A percentile compares a stretch with the other conserved stretches of the same genome.
phyloP scores from a whole-genome alignment of 2,329 filamentous ascomycete species.

The Fusarium abutilonis region DNA sequence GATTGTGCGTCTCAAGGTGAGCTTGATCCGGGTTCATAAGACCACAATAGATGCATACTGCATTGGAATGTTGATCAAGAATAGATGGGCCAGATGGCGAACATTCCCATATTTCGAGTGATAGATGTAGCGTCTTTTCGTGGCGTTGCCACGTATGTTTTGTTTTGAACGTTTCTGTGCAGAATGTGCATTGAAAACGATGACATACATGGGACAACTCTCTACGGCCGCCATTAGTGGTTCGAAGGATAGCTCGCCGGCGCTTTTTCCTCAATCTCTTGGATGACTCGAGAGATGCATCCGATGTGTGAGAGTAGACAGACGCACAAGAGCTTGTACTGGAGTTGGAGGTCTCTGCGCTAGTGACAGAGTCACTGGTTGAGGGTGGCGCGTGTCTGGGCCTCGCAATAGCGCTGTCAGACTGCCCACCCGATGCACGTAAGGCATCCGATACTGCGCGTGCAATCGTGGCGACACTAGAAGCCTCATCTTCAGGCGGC shows the following conservation, averaged over 20 bases:
- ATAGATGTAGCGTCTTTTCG: constrained; percentile 59
- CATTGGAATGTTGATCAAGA: constrained; percentile 51
- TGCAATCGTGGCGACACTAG: constrained; percentile 45
- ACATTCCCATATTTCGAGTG: constrained; percentile 59
- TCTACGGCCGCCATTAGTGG: background rate
- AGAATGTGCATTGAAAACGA: constrained; percentile 56
- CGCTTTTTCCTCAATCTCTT: constrained; percentile 5
- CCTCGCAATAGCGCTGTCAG: accelerated
- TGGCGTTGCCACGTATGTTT: constrained; percentile 62
- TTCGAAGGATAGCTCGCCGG: background rate
- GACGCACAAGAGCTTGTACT: constrained; percentile 9
- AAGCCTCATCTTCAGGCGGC: constrained; percentile 48
- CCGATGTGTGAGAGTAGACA: background rate
- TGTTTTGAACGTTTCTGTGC: constrained; percentile 56
- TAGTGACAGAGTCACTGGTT: constrained; percentile 29
- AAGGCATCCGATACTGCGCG: constrained; percentile 33
- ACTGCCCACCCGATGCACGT: constrained; percentile 11
- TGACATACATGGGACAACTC: background rate
- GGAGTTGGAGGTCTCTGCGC: constrained; percentile 7
- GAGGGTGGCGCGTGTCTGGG: background rate
- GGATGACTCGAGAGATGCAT: background rate
- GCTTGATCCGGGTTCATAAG: constrained; percentile 43
- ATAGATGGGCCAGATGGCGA: constrained; percentile 50
- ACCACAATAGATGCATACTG: constrained; percentile 53
- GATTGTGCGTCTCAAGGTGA: constrained; percentile 54